Evolutionary conservation across 495 filamentous ascomycete species (phyloP).

Genomic region (Filosporella fistucella): DNA sequence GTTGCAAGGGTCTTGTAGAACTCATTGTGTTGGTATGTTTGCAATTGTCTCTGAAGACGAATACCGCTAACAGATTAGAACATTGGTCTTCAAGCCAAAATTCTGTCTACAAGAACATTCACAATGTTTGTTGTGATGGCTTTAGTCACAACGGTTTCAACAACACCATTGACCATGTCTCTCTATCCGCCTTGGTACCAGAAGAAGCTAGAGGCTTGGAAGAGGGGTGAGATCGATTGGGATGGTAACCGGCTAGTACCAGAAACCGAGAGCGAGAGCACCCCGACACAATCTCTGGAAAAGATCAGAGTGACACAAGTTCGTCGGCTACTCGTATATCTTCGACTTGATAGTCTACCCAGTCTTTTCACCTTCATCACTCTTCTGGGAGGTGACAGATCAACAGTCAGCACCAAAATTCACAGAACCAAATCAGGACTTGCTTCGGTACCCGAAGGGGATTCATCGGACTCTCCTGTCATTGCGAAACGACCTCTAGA

Average conservation of each 20-base stretch:
- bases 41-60: not conserved
- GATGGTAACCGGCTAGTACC: slow-evolving; percentile 57
- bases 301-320: slow-evolving; percentile 41
- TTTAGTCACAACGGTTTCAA: slow-evolving; percentile 85
- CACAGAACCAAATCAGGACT: slow-evolving; percentile 40
- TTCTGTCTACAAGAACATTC: slow-evolving; percentile 82
- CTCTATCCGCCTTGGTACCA: slow-evolving; percentile 91
- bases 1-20: slow-evolving; percentile 94
- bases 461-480: slow-evolving; percentile 11
- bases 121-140: slow-evolving; percentile 99
- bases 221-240: slow-evolving; percentile 91
- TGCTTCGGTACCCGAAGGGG: slow-evolving; percentile 5
- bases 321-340: slow-evolving; percentile 47
- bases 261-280: slow-evolving; percentile 34
- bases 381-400: slow-evolving; percentile 58
- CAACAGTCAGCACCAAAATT: slow-evolving; percentile 32
- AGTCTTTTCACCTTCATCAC: slow-evolving; percentile 81
- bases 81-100: slow-evolving; percentile 88
- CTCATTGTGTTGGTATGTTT: slow-evolving; percentile 81
- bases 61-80: slow-evolving; percentile 50
- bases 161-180: slow-evolving; percentile 72
- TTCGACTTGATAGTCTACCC: slow-evolving; percentile 87
- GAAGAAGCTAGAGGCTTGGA: slow-evolving; percentile 85
- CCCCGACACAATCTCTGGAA: slow-evolving; percentile 30
- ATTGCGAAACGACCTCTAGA: slow-evolving; percentile 52